Base-by-base conservation (phyloP, 805 yeast species). In the Candida succiphila region DNA sequence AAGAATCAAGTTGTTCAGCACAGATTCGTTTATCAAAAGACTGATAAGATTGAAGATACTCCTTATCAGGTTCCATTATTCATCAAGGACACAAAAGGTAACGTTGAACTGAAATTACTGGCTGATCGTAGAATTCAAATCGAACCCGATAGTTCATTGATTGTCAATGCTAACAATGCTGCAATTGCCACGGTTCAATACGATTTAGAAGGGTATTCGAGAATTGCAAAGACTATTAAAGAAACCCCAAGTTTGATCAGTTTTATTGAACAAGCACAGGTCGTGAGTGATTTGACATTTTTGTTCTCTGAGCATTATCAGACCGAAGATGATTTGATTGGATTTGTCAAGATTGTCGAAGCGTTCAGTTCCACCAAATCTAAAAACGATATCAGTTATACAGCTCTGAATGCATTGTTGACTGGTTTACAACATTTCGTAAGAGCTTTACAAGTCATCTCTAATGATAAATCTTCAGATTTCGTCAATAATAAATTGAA, bases 41-140 rank as follows among this genome's bases (percentile, higher is more conserved):
- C 43, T 18, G 36, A 39, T 20, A 15, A 19, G 13, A 42, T 64
- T 25, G 84, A 76, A 48, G 76, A 78, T 43, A 56, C 62, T 27
- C 78, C 80, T 4, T 80, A 61, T 46, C 79, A 76, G 40, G 57
- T 80, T 29, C 88, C 89, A 4, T 50, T 82, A 38, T 52, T 64
- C 3, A 49, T 73, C 25, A 65, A 56, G 31, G 42, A 58, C 2
- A 34, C 30, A 17, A 61, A 52, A 51, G 68, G 56, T 3, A 48
- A 59, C 17, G 39, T 58, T 1, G 51, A 52, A 19, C 63, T 66
- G 41, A 54, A 60, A 29, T 39, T 74, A 32, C 34, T 69, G 45
- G 63, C 63, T 6, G 78, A 70, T 38, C 50, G 74, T 41, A 54
- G 45, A 27, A 29, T 45, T 53, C 44, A 17, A 6, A 15, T 21